A percentile compares a stretch with the other conserved stretches of the same genome.
Evolutionary conservation across 768 basidiomycete species (phyloP).

Genomic region (Sistotremastrum niveocremeum): DNA sequence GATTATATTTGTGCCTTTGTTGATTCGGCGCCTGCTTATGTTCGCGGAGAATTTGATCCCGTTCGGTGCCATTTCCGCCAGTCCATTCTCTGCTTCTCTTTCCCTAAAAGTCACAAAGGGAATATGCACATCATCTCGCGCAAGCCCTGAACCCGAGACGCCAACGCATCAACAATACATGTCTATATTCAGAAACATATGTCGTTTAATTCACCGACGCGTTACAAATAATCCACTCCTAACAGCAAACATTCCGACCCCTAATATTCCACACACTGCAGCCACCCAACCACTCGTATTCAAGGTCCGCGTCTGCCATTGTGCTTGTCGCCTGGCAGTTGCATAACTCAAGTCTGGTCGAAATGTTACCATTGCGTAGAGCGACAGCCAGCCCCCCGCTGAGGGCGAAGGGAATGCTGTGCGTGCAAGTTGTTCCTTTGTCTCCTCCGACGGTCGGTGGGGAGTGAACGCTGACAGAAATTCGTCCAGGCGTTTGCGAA

Average conservation of each 20-base stretch:
- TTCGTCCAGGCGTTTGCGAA: constrained; percentile 72
- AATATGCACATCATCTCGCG: too few species aligned
- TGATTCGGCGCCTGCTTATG: too few species aligned
- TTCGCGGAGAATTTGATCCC: too few species aligned
- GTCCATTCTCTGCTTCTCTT: too few species aligned
- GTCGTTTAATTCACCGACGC: too few species aligned
- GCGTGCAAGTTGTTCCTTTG: constrained; percentile 13
- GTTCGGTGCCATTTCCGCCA: too few species aligned
- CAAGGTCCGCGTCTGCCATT: constrained; percentile 55
- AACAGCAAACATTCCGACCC: constrained; percentile 29
- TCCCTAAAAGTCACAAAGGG: too few species aligned
- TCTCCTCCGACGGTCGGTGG: constrained; percentile 1
- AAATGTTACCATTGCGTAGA: constrained; percentile 98
- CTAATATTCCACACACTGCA: constrained; percentile 11
- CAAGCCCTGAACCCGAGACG: too few species aligned
- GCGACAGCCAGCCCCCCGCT: constrained; percentile 74
- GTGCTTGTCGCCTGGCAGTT: constrained; percentile 57
- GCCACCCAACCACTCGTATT: constrained; percentile 30
- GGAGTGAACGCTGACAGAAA: constrained; percentile 41
- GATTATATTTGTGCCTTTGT: too few species aligned
- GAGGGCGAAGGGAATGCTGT: constrained; percentile 44
- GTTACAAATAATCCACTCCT: constrained; percentile 3
- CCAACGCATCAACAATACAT: too few species aligned
- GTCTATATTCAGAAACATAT: too few species aligned
- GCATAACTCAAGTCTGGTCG: constrained; percentile 89